These are phyloP conservation scores for Austroboletus sp. DNA, from an alignment of 1,284 basidiomycete genomes.

Conservation along the genomic window DNA sequence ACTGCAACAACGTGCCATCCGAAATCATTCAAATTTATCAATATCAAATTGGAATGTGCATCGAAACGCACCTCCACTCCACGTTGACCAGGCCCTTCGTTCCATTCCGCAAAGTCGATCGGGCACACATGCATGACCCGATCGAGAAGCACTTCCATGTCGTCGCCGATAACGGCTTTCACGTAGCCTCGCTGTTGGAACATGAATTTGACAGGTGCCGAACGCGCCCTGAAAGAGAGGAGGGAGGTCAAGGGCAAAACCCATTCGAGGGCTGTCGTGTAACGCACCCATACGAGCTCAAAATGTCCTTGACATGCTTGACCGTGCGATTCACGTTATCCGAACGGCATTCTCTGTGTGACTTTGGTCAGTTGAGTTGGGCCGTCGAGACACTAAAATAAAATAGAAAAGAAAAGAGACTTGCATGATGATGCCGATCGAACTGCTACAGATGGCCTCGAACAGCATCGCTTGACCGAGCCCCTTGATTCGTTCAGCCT, in stretches of 20 bases:
- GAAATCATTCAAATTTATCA: background rate
- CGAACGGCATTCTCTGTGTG: conserved; percentile 65
- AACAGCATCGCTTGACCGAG: conserved; percentile 53
- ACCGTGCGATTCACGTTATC: conserved; percentile 70
- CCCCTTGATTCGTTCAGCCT: conserved; percentile 51
- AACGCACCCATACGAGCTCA: conserved; percentile 55
- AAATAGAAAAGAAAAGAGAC: conserved; percentile 18
- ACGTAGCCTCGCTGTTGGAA: conserved; percentile 67
- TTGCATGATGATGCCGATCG: conserved; percentile 71
- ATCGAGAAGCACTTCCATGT: conserved; percentile 43
- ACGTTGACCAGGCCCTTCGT: conserved; percentile 25
- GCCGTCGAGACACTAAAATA: too few species aligned
- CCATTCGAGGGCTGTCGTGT: background rate
- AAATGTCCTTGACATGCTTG: conserved; percentile 54
- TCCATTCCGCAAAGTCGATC: conserved; percentile 47
- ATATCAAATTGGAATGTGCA: conserved; percentile 8
- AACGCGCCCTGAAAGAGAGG: conserved; percentile 47
- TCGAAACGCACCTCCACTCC: conserved; percentile 38
- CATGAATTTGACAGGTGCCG: conserved; percentile 71
- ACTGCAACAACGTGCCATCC: conserved; percentile 32
- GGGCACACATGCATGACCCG: conserved; percentile 49
- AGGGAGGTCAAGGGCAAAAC: conserved; percentile 1
- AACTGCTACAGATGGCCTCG: conserved; percentile 65
- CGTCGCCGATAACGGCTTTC: conserved; percentile 45
- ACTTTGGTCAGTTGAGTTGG: conserved; percentile 14